Conservation (phyloP, 768 basidiomycete species). For the Pulveroboletus frians region DNA sequence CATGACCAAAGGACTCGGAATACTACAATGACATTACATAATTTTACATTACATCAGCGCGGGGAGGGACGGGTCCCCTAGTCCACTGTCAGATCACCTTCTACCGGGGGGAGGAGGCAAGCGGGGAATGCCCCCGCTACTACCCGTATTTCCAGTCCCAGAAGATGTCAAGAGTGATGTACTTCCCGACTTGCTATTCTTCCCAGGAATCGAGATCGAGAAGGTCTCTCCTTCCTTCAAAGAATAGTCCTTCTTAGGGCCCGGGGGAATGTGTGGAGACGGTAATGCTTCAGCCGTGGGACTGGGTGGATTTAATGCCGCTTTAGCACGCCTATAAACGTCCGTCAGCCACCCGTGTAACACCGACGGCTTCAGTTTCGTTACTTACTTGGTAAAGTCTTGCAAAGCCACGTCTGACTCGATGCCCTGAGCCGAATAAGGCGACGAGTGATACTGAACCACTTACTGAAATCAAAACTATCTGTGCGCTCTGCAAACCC, state of each 20-base stretch:
- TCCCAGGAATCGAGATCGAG: slow-evolving; percentile 86
- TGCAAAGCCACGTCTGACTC: slow-evolving; percentile 73
- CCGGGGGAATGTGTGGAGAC: slow-evolving; percentile 67
- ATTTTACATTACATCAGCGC: slow-evolving; percentile 16
- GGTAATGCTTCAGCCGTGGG: slow-evolving; percentile 36
- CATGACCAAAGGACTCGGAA: slow-evolving; percentile 3
- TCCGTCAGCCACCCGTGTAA: not conserved
- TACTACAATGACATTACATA: slow-evolving; percentile 15
- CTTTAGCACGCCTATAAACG: slow-evolving; percentile 51
- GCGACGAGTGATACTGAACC: not conserved
- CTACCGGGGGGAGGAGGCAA: slow-evolving; percentile 77
- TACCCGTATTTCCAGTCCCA: slow-evolving; percentile 21
- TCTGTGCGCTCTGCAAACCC: slow-evolving; percentile 86
- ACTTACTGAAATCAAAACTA: slow-evolving; percentile 88
- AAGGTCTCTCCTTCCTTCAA: slow-evolving; percentile 95
- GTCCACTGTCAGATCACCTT: slow-evolving; percentile 28
- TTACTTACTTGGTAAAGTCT: slow-evolving; percentile 71
- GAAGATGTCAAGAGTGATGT: slow-evolving; percentile 37
- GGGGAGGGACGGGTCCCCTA: too few relatives aligned
- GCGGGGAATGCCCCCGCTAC: slow-evolving; percentile 52
- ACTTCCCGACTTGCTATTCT: slow-evolving; percentile 38
- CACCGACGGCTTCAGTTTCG: not conserved
- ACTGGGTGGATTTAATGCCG: slow-evolving; percentile 51
- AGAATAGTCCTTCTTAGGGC: slow-evolving; percentile 90
- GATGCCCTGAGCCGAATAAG: slow-evolving; percentile 4